Percentiles rank a stretch among this genome's conserved stretches.
These are phyloP conservation scores for Hericium coralloides DNA, from an alignment of 768 basidiomycete species.

Conservation along the genomic window DNA sequence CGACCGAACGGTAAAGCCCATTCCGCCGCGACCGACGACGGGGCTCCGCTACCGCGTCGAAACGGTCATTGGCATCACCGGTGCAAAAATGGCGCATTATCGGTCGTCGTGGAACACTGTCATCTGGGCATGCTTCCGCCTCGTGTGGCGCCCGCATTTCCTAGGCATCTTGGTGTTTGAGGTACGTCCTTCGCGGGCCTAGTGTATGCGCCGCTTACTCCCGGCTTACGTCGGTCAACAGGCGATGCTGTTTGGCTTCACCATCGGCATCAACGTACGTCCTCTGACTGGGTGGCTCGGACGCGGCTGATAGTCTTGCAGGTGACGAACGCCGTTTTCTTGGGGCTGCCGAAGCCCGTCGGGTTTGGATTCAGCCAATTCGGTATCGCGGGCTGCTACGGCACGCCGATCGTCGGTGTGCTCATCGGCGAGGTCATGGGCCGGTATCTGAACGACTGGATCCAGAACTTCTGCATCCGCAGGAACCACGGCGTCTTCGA, in stretches of 20 bases:
- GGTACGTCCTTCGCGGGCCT: slow-evolving; percentile 18
- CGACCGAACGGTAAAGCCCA: slow-evolving; percentile 48
- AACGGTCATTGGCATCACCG: slow-evolving; percentile 56
- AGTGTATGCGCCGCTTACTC: background rate
- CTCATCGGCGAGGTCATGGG: slow-evolving; percentile 42
- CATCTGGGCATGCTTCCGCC: slow-evolving; percentile 35
- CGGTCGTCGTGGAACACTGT: slow-evolving; percentile 41
- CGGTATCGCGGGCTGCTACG: slow-evolving; percentile 42
- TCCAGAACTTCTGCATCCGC: slow-evolving; percentile 33
- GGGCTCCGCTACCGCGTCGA: slow-evolving; percentile 46
- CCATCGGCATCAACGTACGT: slow-evolving; percentile 49
- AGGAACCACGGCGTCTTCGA: slow-evolving; percentile 41
- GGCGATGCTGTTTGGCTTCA: slow-evolving; percentile 53
- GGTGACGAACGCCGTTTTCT: slow-evolving; percentile 58
- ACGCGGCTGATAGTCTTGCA: slow-evolving; percentile 13
- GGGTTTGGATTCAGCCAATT: slow-evolving; percentile 43
- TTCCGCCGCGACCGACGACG: slow-evolving; percentile 15
- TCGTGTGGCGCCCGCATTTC: slow-evolving; percentile 58
- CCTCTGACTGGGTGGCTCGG: too few relatives aligned
- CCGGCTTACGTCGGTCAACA: slow-evolving; percentile 8
- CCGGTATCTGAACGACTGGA: slow-evolving; percentile 39
- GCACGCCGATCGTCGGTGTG: slow-evolving; percentile 43
- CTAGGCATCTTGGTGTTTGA: slow-evolving; percentile 46
- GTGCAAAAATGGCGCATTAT: slow-evolving; percentile 46
- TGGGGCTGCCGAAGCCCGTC: slow-evolving; percentile 41